Evolutionary conservation across 495 filamentous ascomycete genomes (phyloP).

Genomic region (Aspergillus affinis): DNA sequence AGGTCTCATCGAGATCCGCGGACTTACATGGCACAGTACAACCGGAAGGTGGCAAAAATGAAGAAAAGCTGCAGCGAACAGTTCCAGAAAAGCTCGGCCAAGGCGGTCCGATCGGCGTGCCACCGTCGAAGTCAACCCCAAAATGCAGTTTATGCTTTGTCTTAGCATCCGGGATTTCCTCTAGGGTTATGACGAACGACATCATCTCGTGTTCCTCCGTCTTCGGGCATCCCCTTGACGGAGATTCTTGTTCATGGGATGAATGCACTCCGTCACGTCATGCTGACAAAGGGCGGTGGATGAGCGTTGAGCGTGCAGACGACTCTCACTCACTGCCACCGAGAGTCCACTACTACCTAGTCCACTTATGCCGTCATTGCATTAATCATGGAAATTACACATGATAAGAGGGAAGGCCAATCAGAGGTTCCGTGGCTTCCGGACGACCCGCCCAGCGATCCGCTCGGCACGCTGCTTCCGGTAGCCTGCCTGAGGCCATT

Average conservation of each 20-base stretch:
- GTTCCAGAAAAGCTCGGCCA: slow-evolving; percentile 25
- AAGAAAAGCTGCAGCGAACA: slow-evolving; percentile 25
- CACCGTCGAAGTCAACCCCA: no score
- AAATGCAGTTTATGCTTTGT: no score
- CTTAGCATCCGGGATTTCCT: background rate
- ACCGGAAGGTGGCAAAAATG: background rate
- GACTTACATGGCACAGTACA: slow-evolving; percentile 1
- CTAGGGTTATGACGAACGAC: background rate
- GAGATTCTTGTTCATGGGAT: background rate
- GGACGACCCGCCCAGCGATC: slow-evolving; percentile 14
- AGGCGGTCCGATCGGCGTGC: slow-evolving; percentile 23
- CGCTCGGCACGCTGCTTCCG: slow-evolving; percentile 28
- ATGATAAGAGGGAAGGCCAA: slow-evolving; percentile 6
- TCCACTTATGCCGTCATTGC: slow-evolving; percentile 9
- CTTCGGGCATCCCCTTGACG: no score
- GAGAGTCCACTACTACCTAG: background rate
- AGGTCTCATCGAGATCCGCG: no score
- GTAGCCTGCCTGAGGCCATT: slow-evolving; percentile 1
- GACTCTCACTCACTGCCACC: background rate
- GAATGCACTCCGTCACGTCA: slow-evolving; percentile 2
- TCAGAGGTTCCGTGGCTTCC: slow-evolving; percentile 6
- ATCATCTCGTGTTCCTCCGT: background rate
- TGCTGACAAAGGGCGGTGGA: no score
- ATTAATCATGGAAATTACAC: slow-evolving; percentile 3
- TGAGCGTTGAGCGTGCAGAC: no score